Evolutionary conservation across 345 rosid species (phyloP).

Genomic region (Erucastrum elatum): DNA sequence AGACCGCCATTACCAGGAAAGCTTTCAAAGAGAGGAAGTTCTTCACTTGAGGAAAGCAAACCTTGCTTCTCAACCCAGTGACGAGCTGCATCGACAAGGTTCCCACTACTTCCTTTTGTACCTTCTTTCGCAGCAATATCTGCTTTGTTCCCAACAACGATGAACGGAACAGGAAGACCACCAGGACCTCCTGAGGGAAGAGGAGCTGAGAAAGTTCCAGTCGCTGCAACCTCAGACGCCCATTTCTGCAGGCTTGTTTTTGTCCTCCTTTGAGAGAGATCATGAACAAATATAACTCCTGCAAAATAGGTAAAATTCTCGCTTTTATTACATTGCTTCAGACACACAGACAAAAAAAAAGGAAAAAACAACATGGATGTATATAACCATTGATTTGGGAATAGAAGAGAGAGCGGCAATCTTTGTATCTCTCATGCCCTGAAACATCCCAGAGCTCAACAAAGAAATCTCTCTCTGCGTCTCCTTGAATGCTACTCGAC

Average conservation of each 20-base stretch:
- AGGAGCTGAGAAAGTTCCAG: slow-evolving; percentile 95
- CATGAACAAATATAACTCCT: slow-evolving; percentile 99
- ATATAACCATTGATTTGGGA: slow-evolving; percentile 88
- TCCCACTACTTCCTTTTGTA: slow-evolving; percentile 92
- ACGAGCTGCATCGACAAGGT: slow-evolving; percentile 97
- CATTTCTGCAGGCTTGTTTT: slow-evolving; percentile 93
- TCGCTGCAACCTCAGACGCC: slow-evolving; percentile 86
- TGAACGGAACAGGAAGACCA: slow-evolving; percentile 95
- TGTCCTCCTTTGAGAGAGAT: slow-evolving; percentile 95
- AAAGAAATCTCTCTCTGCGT: slow-evolving; percentile 93
- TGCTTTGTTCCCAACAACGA: slow-evolving; percentile 94
- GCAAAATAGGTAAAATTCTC: neutral
- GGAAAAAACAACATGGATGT: slow-evolving; percentile 4
- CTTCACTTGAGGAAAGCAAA: slow-evolving; percentile 84
- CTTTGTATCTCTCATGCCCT: slow-evolving; percentile 97
- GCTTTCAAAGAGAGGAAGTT: slow-evolving; percentile 92
- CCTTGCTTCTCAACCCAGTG: slow-evolving; percentile 99
- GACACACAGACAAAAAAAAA: neutral
- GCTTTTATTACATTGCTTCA: slow-evolving; percentile 16
- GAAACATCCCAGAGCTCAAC: slow-evolving; percentile 99
- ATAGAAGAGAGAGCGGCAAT: slow-evolving; percentile 90
- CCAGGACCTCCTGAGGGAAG: slow-evolving; percentile 91
- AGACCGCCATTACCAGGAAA: slow-evolving; percentile 89
- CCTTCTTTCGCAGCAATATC: slow-evolving; percentile 93
- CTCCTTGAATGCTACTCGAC: slow-evolving; percentile 87